Conservation (phyloP, 2,329 filamentous ascomycete genomes). For the Pestalotiopsis sp. region DNA sequence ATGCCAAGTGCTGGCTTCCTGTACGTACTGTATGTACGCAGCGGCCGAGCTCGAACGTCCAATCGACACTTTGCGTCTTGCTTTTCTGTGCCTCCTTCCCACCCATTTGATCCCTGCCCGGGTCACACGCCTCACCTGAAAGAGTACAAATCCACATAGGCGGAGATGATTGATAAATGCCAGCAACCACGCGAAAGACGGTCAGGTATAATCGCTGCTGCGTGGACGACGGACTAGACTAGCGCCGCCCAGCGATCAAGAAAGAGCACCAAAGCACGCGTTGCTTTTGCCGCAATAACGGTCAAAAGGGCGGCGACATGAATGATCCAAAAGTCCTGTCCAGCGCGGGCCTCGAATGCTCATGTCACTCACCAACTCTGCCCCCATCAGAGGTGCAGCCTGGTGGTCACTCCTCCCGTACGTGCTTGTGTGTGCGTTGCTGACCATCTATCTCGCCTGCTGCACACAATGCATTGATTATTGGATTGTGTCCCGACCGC, state of each 20-base stretch:
- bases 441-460: not conserved
- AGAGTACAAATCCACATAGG: not conserved
- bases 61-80: not conserved
- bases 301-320: not conserved
- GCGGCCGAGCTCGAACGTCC: not conserved
- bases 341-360: not conserved
- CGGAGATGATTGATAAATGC: not conserved
- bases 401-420: not conserved
- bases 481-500: not conserved
- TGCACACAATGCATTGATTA: not conserved
- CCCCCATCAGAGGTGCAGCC: not conserved
- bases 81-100: not conserved
- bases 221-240: not conserved
- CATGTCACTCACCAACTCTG: not conserved
- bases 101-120: not conserved
- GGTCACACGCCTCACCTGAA: slow-evolving; percentile 7
- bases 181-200: not conserved
- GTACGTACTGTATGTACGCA: not conserved
- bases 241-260: not conserved
- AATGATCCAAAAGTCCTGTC: not conserved
- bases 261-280: not conserved
- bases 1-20: not conserved
- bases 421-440: not conserved
- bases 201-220: slow-evolving; percentile 7
- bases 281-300: not conserved